Percentiles rank a stretch among this genome's conserved stretches.
Conservation (phyloP, 2,329 filamentous ascomycete species). For the Ophiostoma angusticollis region DNA sequence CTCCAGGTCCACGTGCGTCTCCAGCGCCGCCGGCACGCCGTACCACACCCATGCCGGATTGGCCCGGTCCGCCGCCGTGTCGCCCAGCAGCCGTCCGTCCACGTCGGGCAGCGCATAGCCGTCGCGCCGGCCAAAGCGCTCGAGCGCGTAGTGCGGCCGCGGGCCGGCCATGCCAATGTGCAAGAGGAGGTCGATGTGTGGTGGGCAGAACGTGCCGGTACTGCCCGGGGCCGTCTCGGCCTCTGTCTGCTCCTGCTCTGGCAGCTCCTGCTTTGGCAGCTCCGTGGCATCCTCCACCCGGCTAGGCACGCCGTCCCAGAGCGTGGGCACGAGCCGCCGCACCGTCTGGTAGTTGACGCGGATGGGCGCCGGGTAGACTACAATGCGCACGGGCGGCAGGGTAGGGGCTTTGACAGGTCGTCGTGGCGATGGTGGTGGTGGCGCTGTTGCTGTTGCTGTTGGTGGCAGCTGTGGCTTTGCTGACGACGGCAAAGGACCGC, state of each 20-base stretch:
- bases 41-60: constrained; percentile 41
- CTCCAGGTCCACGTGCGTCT: constrained; percentile 44
- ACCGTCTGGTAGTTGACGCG: constrained; percentile 60
- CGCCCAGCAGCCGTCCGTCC: constrained; percentile 46
- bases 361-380: constrained; percentile 53
- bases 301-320: constrained; percentile 36
- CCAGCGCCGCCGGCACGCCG: constrained; percentile 40
- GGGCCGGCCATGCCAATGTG: constrained; percentile 71
- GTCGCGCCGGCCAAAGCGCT: constrained; percentile 56
- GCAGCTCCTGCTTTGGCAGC: no score
- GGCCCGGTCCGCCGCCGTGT: constrained; percentile 25
- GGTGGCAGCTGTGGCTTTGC: constrained; percentile 15
- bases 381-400: constrained; percentile 44
- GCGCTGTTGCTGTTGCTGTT: constrained; percentile 15
- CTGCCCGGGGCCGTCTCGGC: constrained; percentile 17
- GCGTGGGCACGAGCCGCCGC: constrained; percentile 45
- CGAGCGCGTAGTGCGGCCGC: constrained; percentile 53
- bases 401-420: constrained; percentile 14
- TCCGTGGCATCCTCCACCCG: no score
- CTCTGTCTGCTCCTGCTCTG: no score
- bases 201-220: constrained; percentile 8
- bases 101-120: constrained; percentile 60
- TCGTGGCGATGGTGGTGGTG: no score
- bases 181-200: constrained; percentile 51
- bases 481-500: no score